Evolutionary conservation across 495 filamentous ascomycete species (phyloP).

Genomic region (Penicillium salamii): DNA sequence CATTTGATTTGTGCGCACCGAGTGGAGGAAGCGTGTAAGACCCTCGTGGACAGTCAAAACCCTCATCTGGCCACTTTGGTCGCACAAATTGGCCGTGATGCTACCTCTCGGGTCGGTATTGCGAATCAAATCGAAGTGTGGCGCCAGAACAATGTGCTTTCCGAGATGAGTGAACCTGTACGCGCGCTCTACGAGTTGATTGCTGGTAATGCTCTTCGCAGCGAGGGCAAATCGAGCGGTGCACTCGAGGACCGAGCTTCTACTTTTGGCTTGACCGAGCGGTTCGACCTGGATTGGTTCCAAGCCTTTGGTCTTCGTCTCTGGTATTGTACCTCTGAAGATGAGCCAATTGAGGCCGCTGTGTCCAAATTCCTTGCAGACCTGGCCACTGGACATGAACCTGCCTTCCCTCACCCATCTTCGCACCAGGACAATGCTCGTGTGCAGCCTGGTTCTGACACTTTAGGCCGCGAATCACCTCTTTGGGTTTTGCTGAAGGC

Average conservation of each 20-base stretch:
- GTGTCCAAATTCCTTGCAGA: conserved; percentile 68
- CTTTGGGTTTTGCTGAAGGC: conserved; percentile 83
- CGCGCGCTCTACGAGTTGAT: conserved; percentile 87
- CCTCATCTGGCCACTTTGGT: conserved; percentile 80
- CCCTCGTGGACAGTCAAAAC: conserved; percentile 67
- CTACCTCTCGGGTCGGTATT: conserved; percentile 63
- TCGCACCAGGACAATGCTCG: conserved; percentile 53
- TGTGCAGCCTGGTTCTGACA: conserved; percentile 44
- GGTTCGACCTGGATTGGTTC: conserved; percentile 86
- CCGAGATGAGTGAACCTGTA: conserved; percentile 82
- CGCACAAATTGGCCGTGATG: conserved; percentile 71
- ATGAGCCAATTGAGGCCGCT: conserved; percentile 66
- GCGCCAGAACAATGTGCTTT: conserved; percentile 72
- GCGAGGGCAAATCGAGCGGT: conserved; percentile 63
- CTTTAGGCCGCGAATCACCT: conserved; percentile 62
- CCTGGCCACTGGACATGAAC: conserved; percentile 58
- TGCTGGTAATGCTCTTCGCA: conserved; percentile 77
- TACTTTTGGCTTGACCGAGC: conserved; percentile 73
- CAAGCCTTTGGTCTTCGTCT: conserved; percentile 88
- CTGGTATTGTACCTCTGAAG: conserved; percentile 72
- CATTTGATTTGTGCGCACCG: conserved; percentile 73
- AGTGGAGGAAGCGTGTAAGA: conserved; percentile 75
- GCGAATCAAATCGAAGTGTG: conserved; percentile 76
- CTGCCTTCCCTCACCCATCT: conserved; percentile 57
- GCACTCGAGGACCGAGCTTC: conserved; percentile 71